phyloP scores from a whole-genome alignment of 257 asterid species.

The Pogostemon cablin region DNA sequence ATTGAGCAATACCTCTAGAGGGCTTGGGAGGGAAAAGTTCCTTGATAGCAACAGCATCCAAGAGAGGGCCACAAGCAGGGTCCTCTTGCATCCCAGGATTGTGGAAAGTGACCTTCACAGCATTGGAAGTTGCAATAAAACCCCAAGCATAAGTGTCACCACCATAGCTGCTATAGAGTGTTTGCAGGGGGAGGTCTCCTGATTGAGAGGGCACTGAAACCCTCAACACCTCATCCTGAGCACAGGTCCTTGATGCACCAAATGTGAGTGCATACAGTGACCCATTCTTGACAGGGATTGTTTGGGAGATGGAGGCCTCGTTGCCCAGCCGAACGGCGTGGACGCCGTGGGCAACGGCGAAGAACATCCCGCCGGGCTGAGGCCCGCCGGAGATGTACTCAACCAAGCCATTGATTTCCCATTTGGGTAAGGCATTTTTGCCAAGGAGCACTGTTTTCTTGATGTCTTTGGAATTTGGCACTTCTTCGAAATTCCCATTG shows the following conservation, averaged over 20 bases:
- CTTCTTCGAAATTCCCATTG: slow-evolving; percentile 83
- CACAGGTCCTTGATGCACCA: slow-evolving; percentile 89
- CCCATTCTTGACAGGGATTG: slow-evolving; percentile 64
- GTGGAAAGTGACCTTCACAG: slow-evolving; percentile 56
- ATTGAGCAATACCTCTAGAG: slow-evolving; percentile 46
- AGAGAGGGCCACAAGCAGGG: slow-evolving; percentile 89
- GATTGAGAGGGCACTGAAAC: slow-evolving; percentile 65
- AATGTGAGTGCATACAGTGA: slow-evolving; percentile 82
- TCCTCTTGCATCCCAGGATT: slow-evolving; percentile 86
- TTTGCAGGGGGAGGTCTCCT: slow-evolving; percentile 84
- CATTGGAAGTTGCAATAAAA: slow-evolving; percentile 54
- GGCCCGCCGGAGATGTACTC: slow-evolving; percentile 95
- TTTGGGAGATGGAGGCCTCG: slow-evolving; percentile 81
- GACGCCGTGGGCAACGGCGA: slow-evolving; percentile 76
- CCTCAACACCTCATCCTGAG: slow-evolving; percentile 80
- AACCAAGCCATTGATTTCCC: slow-evolving; percentile 78
- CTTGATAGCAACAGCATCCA: slow-evolving; percentile 89
- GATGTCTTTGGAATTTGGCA: slow-evolving; percentile 55
- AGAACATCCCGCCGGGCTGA: slow-evolving; percentile 95
- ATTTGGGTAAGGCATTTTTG: slow-evolving; percentile 65
- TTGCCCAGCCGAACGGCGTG: slow-evolving; percentile 92
- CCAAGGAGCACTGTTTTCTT: slow-evolving; percentile 64
- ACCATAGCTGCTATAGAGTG: slow-evolving; percentile 75
- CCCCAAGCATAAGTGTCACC: slow-evolving; percentile 92
- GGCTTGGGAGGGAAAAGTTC: slow-evolving; percentile 61